These are phyloP conservation scores for Triticum aestivum DNA, from an alignment of 176 grass and related monocot genomes.

Conservation along the genomic window DNA sequence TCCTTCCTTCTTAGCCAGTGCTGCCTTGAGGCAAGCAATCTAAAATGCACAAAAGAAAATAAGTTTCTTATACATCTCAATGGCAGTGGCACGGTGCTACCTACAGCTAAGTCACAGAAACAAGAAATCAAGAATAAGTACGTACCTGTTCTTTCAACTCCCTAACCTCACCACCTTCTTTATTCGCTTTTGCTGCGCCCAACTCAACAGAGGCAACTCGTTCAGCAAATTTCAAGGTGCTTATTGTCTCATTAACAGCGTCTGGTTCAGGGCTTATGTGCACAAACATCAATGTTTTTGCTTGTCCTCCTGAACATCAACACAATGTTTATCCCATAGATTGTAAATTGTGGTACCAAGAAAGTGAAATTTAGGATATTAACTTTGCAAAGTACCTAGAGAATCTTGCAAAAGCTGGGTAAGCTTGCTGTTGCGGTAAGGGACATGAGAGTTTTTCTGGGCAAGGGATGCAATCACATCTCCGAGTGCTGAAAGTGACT, in stretches of 20 bases:
- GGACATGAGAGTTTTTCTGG: slow-evolving; percentile 80
- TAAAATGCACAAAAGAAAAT: slow-evolving; percentile 18
- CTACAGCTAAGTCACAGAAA: slow-evolving; percentile 11
- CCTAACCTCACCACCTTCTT: slow-evolving; percentile 70
- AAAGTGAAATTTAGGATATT: slow-evolving; percentile 21
- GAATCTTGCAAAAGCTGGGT: slow-evolving; percentile 96
- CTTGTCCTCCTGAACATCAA: slow-evolving; percentile 80
- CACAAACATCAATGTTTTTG: slow-evolving; percentile 96
- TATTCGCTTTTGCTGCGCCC: slow-evolving; percentile 63
- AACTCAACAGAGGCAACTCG: slow-evolving; percentile 85
- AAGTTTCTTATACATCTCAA: slow-evolving; percentile 24
- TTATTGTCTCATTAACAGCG: slow-evolving; percentile 59
- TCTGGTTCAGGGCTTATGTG: slow-evolving; percentile 83
- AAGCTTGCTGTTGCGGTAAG: slow-evolving; percentile 95
- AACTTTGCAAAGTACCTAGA: slow-evolving; percentile 46
- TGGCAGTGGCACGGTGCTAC: background rate
- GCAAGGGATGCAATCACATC: slow-evolving; percentile 89
- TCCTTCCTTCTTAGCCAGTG: slow-evolving; percentile 61
- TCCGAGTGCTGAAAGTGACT: slow-evolving; percentile 85
- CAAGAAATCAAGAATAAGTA: background rate
- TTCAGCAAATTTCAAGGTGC: slow-evolving; percentile 92
- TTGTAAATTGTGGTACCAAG: slow-evolving; percentile 16
- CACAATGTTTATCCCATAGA: slow-evolving; percentile 19
- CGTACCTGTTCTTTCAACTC: slow-evolving; percentile 84
- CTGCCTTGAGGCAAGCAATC: slow-evolving; percentile 77